phyloP scores from a whole-genome alignment of 2,329 filamentous ascomycete species.

The Calonectria hawksworthii region DNA sequence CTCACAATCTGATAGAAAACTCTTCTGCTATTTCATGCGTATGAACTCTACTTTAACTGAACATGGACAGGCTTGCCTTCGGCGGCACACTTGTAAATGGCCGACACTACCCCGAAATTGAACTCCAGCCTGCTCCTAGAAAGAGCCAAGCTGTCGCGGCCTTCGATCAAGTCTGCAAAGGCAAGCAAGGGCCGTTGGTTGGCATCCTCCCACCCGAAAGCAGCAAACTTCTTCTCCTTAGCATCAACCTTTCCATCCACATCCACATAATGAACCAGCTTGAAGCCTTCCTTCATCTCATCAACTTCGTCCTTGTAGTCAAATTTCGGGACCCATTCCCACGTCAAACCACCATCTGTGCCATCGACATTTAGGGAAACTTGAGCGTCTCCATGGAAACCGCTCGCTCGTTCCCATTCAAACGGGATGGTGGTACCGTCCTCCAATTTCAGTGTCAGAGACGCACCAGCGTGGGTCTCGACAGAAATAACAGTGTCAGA shows the following conservation, averaged over 20 bases:
- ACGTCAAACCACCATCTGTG: constrained; percentile 21
- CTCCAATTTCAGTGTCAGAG: constrained; percentile 21
- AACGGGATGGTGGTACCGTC: constrained; percentile 24
- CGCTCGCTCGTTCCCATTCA: constrained; percentile 28
- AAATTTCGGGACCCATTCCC: constrained; percentile 34
- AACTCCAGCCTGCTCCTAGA: constrained; percentile 26
- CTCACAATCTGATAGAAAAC: not conserved
- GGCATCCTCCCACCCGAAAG: constrained; percentile 31
- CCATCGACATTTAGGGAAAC: constrained; percentile 27
- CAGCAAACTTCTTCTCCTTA: constrained; percentile 22
- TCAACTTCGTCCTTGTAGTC: constrained; percentile 29
- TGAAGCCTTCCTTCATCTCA: constrained; percentile 17
- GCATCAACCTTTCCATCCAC: constrained; percentile 22
- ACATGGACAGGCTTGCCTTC: constrained; percentile 24
- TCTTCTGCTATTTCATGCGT: not conserved
- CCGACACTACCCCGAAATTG: constrained; percentile 26
- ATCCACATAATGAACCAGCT: constrained; percentile 27
- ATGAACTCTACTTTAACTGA: constrained; percentile 16
- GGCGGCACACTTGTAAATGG: constrained; percentile 26
- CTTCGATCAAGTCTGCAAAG: constrained; percentile 29
- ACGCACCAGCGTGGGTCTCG: constrained; percentile 26
- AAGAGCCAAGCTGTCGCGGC: constrained; percentile 26
- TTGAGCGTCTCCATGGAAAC: constrained; percentile 27
- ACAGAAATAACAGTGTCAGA: constrained; percentile 17
- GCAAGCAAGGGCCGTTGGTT: constrained; percentile 28